A percentile compares a stretch with the other conserved stretches of the same genome.
These are phyloP conservation scores for Colletotrichum sp. DNA, from an alignment of 2,329 filamentous ascomycete species.

Conservation along the genomic window DNA sequence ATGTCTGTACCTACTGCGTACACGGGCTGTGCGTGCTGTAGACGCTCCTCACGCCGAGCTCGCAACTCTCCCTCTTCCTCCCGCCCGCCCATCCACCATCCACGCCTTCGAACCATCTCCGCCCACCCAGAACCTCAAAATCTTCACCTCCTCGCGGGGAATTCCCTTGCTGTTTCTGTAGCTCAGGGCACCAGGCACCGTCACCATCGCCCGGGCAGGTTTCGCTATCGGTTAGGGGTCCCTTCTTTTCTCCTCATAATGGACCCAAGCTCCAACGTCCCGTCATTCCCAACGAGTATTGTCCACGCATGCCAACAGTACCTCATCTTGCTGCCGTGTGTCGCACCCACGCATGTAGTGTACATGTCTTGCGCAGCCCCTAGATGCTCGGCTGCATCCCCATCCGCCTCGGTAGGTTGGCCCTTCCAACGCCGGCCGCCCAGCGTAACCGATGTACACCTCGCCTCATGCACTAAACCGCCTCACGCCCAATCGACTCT, in stretches of 20 bases:
- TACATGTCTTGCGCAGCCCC: not conserved
- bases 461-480: slow-evolving; percentile 1
- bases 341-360: not conserved
- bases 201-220: not conserved
- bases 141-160: not conserved
- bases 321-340: not conserved
- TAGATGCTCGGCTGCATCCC: not conserved
- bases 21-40: not conserved
- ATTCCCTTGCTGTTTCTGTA: not conserved
- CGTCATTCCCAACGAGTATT: not conserved
- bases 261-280: not conserved
- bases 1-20: not conserved
- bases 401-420: not conserved
- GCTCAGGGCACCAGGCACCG: not conserved
- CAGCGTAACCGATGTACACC: not conserved
- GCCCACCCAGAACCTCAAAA: not conserved
- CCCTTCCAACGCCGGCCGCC: not conserved
- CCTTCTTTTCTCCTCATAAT: not conserved
- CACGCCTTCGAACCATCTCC: not conserved
- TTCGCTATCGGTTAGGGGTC: not conserved
- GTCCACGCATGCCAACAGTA: not conserved
- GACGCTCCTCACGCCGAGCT: not conserved
- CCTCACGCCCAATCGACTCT: not conserved
- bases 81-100: not conserved
- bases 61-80: not conserved